Base-by-base conservation (phyloP, 75 land plant genomes). In the Cunninghamia lanceolata region DNA sequence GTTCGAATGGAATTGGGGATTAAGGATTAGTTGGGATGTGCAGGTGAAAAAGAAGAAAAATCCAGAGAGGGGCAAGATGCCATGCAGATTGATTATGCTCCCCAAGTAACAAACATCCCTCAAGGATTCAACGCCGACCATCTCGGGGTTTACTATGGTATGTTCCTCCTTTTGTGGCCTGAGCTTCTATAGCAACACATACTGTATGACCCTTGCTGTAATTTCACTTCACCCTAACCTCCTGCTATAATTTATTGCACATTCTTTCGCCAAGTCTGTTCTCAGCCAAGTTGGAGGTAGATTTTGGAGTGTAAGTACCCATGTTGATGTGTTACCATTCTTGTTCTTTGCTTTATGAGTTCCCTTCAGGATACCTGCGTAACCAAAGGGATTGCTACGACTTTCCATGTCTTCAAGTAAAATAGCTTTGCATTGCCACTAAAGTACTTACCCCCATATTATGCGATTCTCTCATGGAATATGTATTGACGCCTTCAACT, bases 121-220 rank as follows among this genome's bases (percentile, higher is more conserved):
- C 90, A 90, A 38, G 98, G 78, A 32, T 96, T 96, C 84, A 91
- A 90, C 63, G 66, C 94, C 13, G 94, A 96, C 30, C 91, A 92
- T 88, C 88, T 97, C 79, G 91, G 89, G 87, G 70, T 94, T 54
- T 97, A 97, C 78, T 97, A 97, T 81, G 91, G 98, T 97, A 90
- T 35, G 32, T 68, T n/a, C 32, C 81, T n/a, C 36, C 15, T 19
- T 34, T 52, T 74, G 78, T 83, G 39, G 8, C 9, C 15, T 76
- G 13, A 56, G 11, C 14, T 13, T 13, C 15, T 50, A 50, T 50
- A 50, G 53, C 53, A 50, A 50, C 16, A 50, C 53, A 66, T 66
- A 28, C 25, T 30, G 11, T 85, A 40, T 53, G 15, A 7, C 2
- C 47, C 43, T 75, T 16, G n/a, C 43, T 4, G 53, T 50, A 25